These are phyloP conservation scores for Zymoseptoria passerinii DNA, from an alignment of 2,329 filamentous ascomycete genomes.

Conservation along the genomic window DNA sequence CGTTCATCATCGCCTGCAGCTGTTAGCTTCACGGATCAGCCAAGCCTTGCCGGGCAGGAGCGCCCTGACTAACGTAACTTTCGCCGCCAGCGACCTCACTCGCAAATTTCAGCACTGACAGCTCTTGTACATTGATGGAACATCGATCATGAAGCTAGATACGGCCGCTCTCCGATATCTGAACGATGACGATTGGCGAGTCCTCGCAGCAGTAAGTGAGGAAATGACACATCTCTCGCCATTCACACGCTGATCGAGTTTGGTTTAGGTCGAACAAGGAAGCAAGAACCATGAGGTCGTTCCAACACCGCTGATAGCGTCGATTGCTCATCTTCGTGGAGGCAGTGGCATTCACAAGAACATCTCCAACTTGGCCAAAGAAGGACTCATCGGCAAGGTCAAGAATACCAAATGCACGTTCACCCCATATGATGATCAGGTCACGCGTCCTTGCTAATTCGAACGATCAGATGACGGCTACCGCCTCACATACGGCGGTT, in stretches of 20 bases:
- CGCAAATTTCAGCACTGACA: constrained; percentile 3
- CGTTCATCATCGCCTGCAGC: constrained; percentile 3
- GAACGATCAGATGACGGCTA: constrained; percentile 68
- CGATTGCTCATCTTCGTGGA: constrained; percentile 71
- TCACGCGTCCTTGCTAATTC: background rate
- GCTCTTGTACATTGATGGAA: background rate
- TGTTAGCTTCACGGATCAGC: background rate
- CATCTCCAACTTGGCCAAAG: constrained; percentile 87
- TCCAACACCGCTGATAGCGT: constrained; percentile 78
- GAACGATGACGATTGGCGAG: constrained; percentile 86
- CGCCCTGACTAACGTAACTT: background rate
- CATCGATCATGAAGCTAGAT: constrained; percentile 76
- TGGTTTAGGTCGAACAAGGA: constrained; percentile 72
- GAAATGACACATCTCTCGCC: constrained; percentile 14
- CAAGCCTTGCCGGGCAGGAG: constrained; percentile 1
- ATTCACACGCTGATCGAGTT: constrained; percentile 14
- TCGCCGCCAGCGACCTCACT: constrained; percentile 1
- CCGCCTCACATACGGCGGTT: constrained; percentile 87
- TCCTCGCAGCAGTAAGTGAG: constrained; percentile 72
- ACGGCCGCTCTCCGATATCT: constrained; percentile 90
- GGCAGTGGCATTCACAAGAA: constrained; percentile 68
- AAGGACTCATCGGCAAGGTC: constrained; percentile 79
- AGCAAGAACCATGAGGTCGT: constrained; percentile 97
- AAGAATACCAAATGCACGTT: constrained; percentile 76
- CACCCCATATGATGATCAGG: background rate